Evolutionary conservation across 495 filamentous ascomycete species (phyloP), one percentile per base, ranked within the genome.

Genomic region (Aspergillus egyptiacus): DNA sequence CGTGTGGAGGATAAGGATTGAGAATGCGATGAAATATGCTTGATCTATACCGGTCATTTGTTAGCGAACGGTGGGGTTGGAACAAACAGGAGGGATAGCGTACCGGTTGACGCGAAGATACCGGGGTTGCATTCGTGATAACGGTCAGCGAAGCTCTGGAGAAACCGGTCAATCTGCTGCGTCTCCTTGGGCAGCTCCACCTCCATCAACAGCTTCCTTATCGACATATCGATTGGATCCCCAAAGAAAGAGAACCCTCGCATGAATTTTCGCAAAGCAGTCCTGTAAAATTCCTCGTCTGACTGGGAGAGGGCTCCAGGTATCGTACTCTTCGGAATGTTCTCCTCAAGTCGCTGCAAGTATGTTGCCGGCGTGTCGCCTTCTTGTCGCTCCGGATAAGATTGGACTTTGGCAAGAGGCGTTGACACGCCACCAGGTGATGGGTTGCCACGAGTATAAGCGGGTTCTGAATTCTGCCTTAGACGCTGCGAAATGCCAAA

Each of bases 41-140:
- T 96, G 87, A 55, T 97, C 93, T 77, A 55, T 27, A 46, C 43
- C 43, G 22, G 24, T 37, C 43, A 47, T 39, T 18, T 19, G 28
- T 65, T 33, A 61, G 53, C 31, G 20, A 5, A 6, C 10, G 18
- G 27, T 14, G 14, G 1, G 39, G 8, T 46, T 8, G 2, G 8
- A 30, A 36, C 5, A 14, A 50, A 2, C 8, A 34, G 20, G 14
- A 37, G 15, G 14, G 10, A 11, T 14, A 5, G 13, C 66, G 40
- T 68, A 82, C 80, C 80, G n/a, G 89, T 79, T 28, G 82, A 81
- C 17, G 84, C 82, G 63, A 95, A 99, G 40, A 99, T 91, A 5
- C 91, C 91, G 2, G 94, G 91, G 59, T 99, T 99, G 68, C 93
- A 99, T 64, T 99, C 94, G 55, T 96, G 88, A 61, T 97, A 99